These are phyloP conservation scores for Ensete ventricosum DNA, from an alignment of 176 grass and related monocot species.

Conservation along the genomic window DNA sequence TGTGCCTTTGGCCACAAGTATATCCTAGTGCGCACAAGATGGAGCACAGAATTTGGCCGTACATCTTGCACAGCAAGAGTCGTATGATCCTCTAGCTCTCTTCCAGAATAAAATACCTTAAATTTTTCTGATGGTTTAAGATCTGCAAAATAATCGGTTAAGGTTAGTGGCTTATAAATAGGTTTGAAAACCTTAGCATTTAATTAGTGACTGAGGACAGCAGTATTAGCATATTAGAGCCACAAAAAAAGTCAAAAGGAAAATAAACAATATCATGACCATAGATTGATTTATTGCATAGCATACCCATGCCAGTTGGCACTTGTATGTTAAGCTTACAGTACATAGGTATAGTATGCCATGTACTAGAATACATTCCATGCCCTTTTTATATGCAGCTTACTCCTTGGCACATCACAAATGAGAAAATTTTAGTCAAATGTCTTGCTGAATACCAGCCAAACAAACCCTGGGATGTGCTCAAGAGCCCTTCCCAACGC, in stretches of 20 bases:
- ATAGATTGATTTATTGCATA: not conserved
- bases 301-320: not conserved
- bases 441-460: not conserved
- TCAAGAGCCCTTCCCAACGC: not conserved
- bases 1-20: conserved; percentile 86
- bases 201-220: not conserved
- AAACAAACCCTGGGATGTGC: not conserved
- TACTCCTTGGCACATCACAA: not conserved
- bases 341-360: not conserved
- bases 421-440: not conserved
- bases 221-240: not conserved
- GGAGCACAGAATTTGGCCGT: conserved; percentile 67
- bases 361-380: not conserved
- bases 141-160: conserved; percentile 35
- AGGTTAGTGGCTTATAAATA: conserved; percentile 3
- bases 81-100: conserved; percentile 64
- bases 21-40: conserved; percentile 75
- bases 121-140: conserved; percentile 67
- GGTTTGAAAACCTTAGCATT: not conserved
- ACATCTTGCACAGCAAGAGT: conserved; percentile 61
- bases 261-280: not conserved
- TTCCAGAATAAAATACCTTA: conserved; percentile 69
- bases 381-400: not conserved
- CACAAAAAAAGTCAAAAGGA: not conserved
- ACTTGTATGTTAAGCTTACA: not conserved